These are phyloP conservation scores for Zopfochytrium polystomum DNA, from an alignment of 371 early-diverging fungal genomes.

Conservation along the genomic window DNA sequence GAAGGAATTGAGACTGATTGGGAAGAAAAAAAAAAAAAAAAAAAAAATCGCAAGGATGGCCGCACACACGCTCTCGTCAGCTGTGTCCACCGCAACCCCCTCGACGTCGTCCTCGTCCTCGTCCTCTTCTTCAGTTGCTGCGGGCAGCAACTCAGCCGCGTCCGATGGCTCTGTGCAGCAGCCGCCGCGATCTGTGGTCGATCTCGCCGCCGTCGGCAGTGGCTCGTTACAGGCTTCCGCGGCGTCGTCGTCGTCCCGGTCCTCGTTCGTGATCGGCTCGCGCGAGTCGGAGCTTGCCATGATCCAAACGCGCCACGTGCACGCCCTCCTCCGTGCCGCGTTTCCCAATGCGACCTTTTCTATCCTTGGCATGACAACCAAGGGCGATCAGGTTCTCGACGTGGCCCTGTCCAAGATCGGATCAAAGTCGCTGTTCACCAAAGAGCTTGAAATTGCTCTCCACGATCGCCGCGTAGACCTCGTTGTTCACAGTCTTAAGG, in stretches of 20 bases:
- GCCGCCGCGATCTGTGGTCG: background rate
- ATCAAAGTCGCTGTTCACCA: slow-evolving; percentile 89
- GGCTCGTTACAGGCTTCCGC: background rate
- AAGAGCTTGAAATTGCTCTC: slow-evolving; percentile 86
- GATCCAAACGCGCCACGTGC: slow-evolving; percentile 78
- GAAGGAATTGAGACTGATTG: too few relatives aligned
- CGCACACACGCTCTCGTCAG: too few relatives aligned
- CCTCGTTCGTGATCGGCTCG: slow-evolving; percentile 56
- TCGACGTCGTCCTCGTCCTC: slow-evolving; percentile 1
- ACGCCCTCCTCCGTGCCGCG: slow-evolving; percentile 49
- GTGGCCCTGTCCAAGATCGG: slow-evolving; percentile 89
- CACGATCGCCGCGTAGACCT: slow-evolving; percentile 71
- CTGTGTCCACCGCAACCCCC: background rate
- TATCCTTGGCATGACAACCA: slow-evolving; percentile 77
- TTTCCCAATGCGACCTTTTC: slow-evolving; percentile 57
- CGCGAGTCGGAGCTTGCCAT: slow-evolving; percentile 91
- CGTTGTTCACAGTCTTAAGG: slow-evolving; percentile 93
- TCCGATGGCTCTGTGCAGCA: background rate
- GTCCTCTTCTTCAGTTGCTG: background rate
- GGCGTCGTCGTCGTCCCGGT: background rate
- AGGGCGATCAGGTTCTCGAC: slow-evolving; percentile 78
- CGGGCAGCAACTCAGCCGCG: background rate
- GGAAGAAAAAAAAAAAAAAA: too few relatives aligned
- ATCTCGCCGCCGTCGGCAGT: background rate
- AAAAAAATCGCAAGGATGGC: too few relatives aligned